phyloP scores from a whole-genome alignment of 345 rosid species.

The Hevea brasiliensis region DNA sequence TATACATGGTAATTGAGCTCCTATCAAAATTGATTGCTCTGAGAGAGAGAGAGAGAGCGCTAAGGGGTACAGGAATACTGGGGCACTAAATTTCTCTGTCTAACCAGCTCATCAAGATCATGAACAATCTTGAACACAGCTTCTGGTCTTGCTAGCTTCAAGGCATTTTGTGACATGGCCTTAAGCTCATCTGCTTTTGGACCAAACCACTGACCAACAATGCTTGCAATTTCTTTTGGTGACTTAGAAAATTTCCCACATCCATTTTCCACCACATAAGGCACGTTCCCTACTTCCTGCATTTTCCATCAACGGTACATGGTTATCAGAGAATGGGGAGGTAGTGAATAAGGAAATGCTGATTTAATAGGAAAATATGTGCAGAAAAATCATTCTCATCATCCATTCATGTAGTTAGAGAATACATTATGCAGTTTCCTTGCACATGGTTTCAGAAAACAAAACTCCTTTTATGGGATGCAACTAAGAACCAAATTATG shows the following conservation, averaged over 20 bases:
- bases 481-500: not conserved
- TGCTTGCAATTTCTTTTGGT: slow-evolving; percentile 79
- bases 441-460: too few species aligned
- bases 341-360: not conserved
- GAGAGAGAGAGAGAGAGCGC: too few species aligned
- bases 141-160: slow-evolving; percentile 87
- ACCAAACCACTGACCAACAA: slow-evolving; percentile 88
- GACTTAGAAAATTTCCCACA: slow-evolving; percentile 87
- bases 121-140: slow-evolving; percentile 95
- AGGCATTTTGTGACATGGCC: slow-evolving; percentile 85
- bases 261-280: slow-evolving; percentile 87
- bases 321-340: not conserved
- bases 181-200: slow-evolving; percentile 68
- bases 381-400: not conserved
- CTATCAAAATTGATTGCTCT: slow-evolving; percentile 13
- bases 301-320: not conserved
- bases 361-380: not conserved
- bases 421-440: not conserved
- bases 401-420: not conserved
- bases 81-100: slow-evolving; percentile 63
- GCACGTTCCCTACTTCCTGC: slow-evolving; percentile 98
- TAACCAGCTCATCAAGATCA: slow-evolving; percentile 85
- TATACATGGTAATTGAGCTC: slow-evolving; percentile 10
- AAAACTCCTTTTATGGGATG: too few species aligned
- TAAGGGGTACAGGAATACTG: slow-evolving; percentile 48